These are phyloP conservation scores for Boletus insuetus DNA, from an alignment of 768 basidiomycete species.

Conservation along the genomic window DNA sequence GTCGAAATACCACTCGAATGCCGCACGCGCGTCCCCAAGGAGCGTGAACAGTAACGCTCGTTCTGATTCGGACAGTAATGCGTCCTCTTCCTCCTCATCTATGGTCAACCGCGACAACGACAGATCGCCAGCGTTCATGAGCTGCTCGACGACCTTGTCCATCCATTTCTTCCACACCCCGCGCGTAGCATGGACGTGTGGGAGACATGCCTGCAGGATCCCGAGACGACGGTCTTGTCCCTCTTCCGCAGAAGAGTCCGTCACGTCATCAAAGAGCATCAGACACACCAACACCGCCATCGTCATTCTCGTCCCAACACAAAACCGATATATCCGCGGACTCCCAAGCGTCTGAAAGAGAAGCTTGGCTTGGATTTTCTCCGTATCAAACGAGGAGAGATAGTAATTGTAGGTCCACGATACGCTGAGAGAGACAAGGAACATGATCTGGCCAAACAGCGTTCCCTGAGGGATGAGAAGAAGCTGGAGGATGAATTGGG, in stretches of 20 bases:
- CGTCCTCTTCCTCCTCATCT: constrained; percentile 1
- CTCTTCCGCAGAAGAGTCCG: constrained; percentile 8
- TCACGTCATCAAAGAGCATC: constrained; percentile 14
- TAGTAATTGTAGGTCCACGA: constrained; percentile 34
- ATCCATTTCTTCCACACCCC: constrained; percentile 22
- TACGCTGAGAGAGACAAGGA: constrained; percentile 24
- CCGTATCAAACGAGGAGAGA: constrained; percentile 32
- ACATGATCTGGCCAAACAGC: constrained; percentile 34
- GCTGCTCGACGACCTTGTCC: constrained; percentile 21
- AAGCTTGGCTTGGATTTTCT: constrained; percentile 20
- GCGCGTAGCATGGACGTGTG: constrained; percentile 10
- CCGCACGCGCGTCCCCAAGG: constrained; percentile 20
- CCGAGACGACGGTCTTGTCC: constrained; percentile 15
- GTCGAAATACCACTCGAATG: constrained; percentile 21
- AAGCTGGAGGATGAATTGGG: constrained; percentile 32
- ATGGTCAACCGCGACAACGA: constrained; percentile 7
- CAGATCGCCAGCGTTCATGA: constrained; percentile 3
- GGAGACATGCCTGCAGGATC: constrained; percentile 17
- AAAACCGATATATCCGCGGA: constrained; percentile 12
- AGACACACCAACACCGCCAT: constrained; percentile 21
- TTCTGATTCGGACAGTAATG: constrained; percentile 6
- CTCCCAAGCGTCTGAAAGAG: constrained; percentile 14
- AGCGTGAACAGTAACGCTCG: constrained; percentile 12
- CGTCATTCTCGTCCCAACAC: constrained; percentile 15
- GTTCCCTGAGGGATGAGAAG: constrained; percentile 33